Evolutionary conservation across 2,329 filamentous ascomycete genomes (phyloP), one percentile per base, ranked within the genome.

Genomic region (Albophoma yamanashiensis): DNA sequence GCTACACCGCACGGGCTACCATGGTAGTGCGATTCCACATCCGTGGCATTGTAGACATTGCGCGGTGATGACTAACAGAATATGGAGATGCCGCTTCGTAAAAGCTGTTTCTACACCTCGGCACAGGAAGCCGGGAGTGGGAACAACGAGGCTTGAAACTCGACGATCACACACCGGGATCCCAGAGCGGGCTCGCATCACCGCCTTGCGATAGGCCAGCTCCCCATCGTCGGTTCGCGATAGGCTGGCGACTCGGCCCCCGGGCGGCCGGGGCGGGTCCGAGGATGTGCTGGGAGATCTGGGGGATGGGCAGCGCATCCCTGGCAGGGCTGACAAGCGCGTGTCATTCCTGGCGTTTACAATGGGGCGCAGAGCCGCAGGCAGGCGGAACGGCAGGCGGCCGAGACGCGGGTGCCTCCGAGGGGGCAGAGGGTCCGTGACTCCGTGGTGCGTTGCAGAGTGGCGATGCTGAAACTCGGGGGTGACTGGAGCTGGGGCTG

Each of bases 61-160:
- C 17, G 27, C 50, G 50, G 20, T 17, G 9, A 53, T 17, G 17
- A 52, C 47, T 9, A 53, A 22, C 17, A 52, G 8, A 20, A 8
- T 11, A 20, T 25, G 50, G 17, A n/a, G 27, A 34, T 36, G 31
- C 31, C 50, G 4, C 15, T 3, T 14, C 50, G 1, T 6, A 22
- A 17, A 22, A 31, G 31, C 8, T 20, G 47, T 36, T 36, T 36
- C 31, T 14, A 53, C 50, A 9, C 15, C 27, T 34, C 50, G 27
- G 50, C 17, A 20, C 31, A 53, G 50, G 50, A 31, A 11, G 31
- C n/a, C 27, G 31, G 34, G 31, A 36, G 20, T 53, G 50, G 50
- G 31, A 36, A 53, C 47, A 34, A 5, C 36, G 27, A 59, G 17
- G 58, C 58, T 14, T 59, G 58, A 59, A 59, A 59, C 58, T 22